Evolutionary conservation across 805 yeast species (phyloP).

Genomic region (Lipomyces spencermartinsiae): DNA sequence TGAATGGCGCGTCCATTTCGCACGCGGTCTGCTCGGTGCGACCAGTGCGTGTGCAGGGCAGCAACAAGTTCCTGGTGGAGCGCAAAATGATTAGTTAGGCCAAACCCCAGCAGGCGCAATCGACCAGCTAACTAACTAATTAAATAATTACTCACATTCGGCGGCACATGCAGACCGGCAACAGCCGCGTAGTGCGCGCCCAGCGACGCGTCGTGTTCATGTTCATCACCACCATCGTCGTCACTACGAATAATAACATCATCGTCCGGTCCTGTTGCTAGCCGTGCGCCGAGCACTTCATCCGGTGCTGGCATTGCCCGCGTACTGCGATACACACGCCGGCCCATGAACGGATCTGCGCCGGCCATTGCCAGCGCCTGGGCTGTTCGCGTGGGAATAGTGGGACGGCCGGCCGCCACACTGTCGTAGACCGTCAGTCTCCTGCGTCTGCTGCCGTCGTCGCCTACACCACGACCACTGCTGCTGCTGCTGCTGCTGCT

Average conservation of each 20-base stretch:
- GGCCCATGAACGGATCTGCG: constrained; percentile 5
- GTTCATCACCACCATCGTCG: too few species aligned
- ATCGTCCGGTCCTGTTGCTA: neutral
- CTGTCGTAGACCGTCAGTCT: constrained; percentile 9
- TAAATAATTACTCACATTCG: constrained; percentile 13
- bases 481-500: too few species aligned
- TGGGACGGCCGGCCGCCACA: neutral
- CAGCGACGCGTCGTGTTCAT: too few species aligned
- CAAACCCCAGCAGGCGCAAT: neutral
- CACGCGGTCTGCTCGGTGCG: constrained; percentile 8
- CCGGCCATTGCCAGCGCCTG: neutral
- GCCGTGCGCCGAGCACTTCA: constrained; percentile 4
- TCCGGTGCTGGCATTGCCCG: constrained; percentile 9
- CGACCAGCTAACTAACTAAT: too few species aligned
- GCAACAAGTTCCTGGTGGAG: constrained; percentile 17
- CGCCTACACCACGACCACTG: too few species aligned
- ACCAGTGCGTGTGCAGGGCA: constrained; percentile 18
- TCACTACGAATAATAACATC: too few species aligned
- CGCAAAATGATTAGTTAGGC: too few species aligned
- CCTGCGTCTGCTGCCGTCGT: constrained; percentile 1
- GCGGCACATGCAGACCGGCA: constrained; percentile 4
- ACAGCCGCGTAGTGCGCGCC: constrained; percentile 2
- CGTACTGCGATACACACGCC: constrained; percentile 1
- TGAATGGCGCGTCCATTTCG: constrained; percentile 10
- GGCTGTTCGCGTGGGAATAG: neutral